phyloP scores from a whole-genome alignment of 2,329 filamentous ascomycete species.

The Phialophora chinensis region DNA sequence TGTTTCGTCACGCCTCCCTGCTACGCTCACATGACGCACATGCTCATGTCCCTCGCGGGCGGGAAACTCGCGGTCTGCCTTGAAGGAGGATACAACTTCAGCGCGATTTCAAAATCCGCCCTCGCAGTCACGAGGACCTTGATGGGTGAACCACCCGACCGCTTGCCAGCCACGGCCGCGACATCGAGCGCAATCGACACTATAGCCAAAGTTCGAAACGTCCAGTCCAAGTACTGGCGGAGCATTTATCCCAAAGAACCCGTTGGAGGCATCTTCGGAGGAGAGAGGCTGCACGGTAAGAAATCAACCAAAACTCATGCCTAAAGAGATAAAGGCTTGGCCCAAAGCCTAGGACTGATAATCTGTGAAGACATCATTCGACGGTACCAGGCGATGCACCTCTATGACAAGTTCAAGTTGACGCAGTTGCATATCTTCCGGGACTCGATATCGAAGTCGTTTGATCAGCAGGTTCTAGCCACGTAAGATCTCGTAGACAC shows the following conservation, averaged over 20 bases:
- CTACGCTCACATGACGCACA: constrained; percentile 98
- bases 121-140: constrained; percentile 88
- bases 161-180: constrained; percentile 55
- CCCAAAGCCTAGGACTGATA: not conserved
- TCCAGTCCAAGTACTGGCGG: constrained; percentile 77
- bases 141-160: constrained; percentile 89
- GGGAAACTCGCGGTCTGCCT: constrained; percentile 92
- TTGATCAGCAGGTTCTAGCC: constrained; percentile 84
- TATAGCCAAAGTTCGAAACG: constrained; percentile 62
- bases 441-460: constrained; percentile 73
- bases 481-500: constrained; percentile 57
- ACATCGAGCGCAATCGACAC: constrained; percentile 61
- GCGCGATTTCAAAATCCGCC: constrained; percentile 89
- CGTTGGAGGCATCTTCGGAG: constrained; percentile 57
- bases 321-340: not conserved
- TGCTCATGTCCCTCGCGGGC: constrained; percentile 92
- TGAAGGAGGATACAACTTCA: constrained; percentile 93
- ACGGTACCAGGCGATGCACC: constrained; percentile 71
- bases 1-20: constrained; percentile 90
- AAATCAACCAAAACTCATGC: not conserved
- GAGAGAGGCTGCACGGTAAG: constrained; percentile 68
- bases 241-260: constrained; percentile 76
- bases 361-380: constrained; percentile 71
- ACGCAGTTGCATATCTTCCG: constrained; percentile 79
- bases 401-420: constrained; percentile 78